Conservation (phyloP, 2,329 filamentous ascomycete species). For the Alternaria ethzedia region DNA sequence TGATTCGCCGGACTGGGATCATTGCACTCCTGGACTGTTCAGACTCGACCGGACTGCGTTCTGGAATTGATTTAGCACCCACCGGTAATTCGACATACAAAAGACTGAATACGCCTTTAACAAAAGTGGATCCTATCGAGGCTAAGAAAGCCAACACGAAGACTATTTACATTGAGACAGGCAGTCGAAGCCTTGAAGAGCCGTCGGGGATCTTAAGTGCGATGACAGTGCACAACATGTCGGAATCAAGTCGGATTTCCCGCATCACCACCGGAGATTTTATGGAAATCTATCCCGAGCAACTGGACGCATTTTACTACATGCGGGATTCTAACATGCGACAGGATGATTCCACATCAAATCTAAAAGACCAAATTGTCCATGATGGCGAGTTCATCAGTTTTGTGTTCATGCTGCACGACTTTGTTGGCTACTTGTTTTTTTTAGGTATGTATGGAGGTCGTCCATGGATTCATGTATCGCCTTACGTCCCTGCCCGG, state of each 20-base stretch:
- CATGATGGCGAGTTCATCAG: neutral
- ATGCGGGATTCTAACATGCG: neutral
- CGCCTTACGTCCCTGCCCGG: neutral
- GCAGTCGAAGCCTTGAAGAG: neutral
- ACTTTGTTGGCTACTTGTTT: neutral
- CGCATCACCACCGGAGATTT: neutral
- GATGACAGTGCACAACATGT: neutral
- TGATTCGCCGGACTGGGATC: neutral
- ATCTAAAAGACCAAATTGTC: neutral
- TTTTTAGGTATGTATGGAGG: neutral
- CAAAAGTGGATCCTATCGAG: rapidly evolving
- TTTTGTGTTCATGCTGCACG: neutral
- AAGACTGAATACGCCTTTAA: neutral
- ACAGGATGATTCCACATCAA: neutral
- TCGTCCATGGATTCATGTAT: neutral
- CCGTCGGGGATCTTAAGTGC: neutral
- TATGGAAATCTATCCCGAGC: neutral
- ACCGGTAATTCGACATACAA: neutral
- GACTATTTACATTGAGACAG: neutral
- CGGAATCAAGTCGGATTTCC: neutral
- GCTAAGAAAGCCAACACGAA: neutral
- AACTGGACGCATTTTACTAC: too few species aligned
- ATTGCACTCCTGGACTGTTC: neutral
- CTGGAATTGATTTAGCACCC: neutral
- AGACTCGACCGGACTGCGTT: neutral